Evolutionary conservation across 352 stramenopile genomes (phyloP), one percentile per base, ranked within the genome.

Genomic region (Thalassiosira exigua): DNA sequence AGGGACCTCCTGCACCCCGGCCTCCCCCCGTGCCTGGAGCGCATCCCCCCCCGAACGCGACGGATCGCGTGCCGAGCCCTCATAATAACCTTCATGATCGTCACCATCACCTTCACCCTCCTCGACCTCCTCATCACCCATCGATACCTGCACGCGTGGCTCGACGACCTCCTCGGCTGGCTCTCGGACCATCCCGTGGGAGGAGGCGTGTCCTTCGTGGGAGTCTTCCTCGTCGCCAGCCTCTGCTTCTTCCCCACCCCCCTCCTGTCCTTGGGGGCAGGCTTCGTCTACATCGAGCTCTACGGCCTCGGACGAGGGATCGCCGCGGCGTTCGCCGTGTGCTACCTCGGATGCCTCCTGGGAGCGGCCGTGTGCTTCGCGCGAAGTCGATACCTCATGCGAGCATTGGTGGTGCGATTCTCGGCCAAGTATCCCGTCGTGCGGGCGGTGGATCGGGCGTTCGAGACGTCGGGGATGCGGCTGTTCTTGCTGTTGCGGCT

Each of bases 401-500:
- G 81, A 22, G 73, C 86, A 27, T 50, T 81, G 9, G 79, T 84
- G 4, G n/a, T 71, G 5, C 32, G 48, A 41, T 85, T 92, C 7
- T 77, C 87, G 1, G 75, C 82, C 51, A 91, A 87, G 57, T 95
- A 94, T 71, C 76, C 79, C 2, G 85, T 94, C 22, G 85, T 95
- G 26, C 79, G 79, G 46, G 91, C 91, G 12, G 74, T 94, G 5
- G 87, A 95, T 73, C 41, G 59, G 21, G 84, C 90, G 9, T 85
- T 96, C 56, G 74, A 84, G 65, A 78, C 73, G 14, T 82, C 92
- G 17, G 90, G 90, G 19, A 88, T 95, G 78, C 74, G 84, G 26
- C 76, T 95, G 44, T 88, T 95, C 46, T 30, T 95, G 0, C 76
- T 96, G 9, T 70, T 96, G 5, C 60, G 92, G 26, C 82, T 96